phyloP scores from a whole-genome alignment of 208 protist genomes.

The Lotmaria passim region DNA sequence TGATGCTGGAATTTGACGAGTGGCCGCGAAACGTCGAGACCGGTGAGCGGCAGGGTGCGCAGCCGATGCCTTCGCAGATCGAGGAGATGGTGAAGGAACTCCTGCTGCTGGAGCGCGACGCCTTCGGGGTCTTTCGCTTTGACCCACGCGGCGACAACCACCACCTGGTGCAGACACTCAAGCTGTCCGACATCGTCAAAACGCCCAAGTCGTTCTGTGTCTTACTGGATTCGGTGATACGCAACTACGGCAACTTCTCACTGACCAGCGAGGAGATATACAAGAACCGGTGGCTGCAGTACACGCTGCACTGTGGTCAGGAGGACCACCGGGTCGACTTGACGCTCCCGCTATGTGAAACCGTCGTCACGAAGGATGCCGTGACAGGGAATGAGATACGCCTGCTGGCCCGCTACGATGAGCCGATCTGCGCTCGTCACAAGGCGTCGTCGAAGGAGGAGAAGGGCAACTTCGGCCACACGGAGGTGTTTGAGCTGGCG shows the following conservation, averaged over 20 bases:
- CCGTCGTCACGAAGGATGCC: constrained; percentile 42
- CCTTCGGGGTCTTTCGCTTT: constrained; percentile 81
- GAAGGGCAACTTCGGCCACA: constrained; percentile 59
- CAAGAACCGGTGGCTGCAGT: constrained; percentile 69
- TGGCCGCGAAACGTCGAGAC: constrained; percentile 53
- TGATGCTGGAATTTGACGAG: constrained; percentile 57
- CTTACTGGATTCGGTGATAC: constrained; percentile 56
- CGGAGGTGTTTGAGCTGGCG: constrained; percentile 81
- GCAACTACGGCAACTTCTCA: constrained; percentile 62
- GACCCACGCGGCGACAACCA: constrained; percentile 79
- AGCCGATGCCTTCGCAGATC: constrained; percentile 30
- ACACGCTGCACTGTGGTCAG: constrained; percentile 60
- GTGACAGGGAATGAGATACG: constrained; percentile 25
- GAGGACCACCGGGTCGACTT: constrained; percentile 72
- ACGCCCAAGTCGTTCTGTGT: constrained; percentile 58
- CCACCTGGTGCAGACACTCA: constrained; percentile 69
- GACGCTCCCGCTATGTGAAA: constrained; percentile 59
- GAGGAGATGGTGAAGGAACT: constrained; percentile 77
- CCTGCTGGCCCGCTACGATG: constrained; percentile 68
- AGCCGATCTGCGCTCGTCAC: constrained; percentile 72
- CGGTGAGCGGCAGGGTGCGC: constrained; percentile 38
- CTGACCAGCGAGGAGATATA: constrained; percentile 48
- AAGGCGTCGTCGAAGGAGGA: constrained; percentile 65
- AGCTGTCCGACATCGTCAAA: constrained; percentile 64
- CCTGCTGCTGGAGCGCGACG: constrained; percentile 81